Conservation (phyloP, 345 rosid species). For the Eucalyptus coolabah region DNA sequence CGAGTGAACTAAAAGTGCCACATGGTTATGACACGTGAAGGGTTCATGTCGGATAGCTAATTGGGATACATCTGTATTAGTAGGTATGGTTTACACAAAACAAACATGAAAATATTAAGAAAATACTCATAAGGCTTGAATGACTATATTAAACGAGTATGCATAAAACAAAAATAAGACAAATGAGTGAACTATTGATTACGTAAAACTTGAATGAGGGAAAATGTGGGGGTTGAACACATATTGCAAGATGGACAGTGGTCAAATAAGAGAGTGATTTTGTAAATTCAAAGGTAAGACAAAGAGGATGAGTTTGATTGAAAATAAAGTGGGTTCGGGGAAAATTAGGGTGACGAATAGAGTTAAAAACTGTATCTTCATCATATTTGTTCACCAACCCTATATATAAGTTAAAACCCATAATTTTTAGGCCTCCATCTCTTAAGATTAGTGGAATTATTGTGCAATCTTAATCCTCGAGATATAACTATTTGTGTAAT, state of each 20-base stretch:
- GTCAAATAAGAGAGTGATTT: neutral
- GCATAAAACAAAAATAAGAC: neutral
- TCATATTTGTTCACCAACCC: neutral
- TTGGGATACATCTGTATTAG: fast-evolving
- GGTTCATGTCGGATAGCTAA: neutral
- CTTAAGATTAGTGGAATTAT: neutral
- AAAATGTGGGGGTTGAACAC: neutral
- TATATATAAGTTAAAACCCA: neutral
- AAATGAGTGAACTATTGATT: neutral
- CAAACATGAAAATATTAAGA: neutral
- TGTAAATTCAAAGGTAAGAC: neutral
- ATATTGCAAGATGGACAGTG: neutral
- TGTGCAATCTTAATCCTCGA: too few species aligned
- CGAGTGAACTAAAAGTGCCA: neutral
- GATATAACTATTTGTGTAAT: too few species aligned
- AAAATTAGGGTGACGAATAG: fast-evolving
- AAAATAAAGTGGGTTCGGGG: fast-evolving
- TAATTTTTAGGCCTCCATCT: neutral
- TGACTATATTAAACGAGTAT: neutral
- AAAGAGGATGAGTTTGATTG: neutral
- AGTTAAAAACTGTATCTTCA: neutral
- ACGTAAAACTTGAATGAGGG: neutral
- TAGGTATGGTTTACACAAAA: neutral
- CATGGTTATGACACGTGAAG: neutral
- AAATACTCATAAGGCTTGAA: neutral